Evolutionary conservation across 2,329 filamentous ascomycete genomes (phyloP), one percentile per base, ranked within the genome.

Genomic region (Apiospora arundinis): DNA sequence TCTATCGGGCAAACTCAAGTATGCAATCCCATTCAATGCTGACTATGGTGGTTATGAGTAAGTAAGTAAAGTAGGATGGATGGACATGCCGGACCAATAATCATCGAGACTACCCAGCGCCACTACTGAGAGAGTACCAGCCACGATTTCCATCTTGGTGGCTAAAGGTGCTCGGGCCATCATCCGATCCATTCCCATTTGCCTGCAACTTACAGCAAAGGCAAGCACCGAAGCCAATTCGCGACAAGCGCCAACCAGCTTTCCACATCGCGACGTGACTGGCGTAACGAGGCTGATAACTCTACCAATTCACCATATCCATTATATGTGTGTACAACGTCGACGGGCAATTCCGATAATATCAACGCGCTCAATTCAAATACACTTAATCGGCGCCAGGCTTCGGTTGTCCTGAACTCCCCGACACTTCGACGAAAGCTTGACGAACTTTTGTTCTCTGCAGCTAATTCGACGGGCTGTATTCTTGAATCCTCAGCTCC

Each of bases 161-260:
- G 56, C 32, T 63, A 18, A 18, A 11, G 18, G 37, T 21, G 56
- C 56, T 23, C 32, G 8, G 56, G 14, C 21, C 56, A 23, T n/a
- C 2, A 2, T 3, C 18, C n/a, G 56, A 4, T 37, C 56, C 1
- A 21, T 63, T 40, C 56, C 32, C 7, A 40, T 2, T 28, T 49
- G n/a, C 23, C 28, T 16, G 23, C n/a, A 23, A 23, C 52, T 60
- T 21, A 21, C 25, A 60, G 52, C 52, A 60, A 60, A 32, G 52
- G 52, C 52, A 56, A 56, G 25, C 52, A 60, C 25, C 52, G 32
- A 18, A 60, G 21, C 56, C 56, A 63, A 63, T n/a, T 63, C 56
- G 56, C 56, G 56, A 23, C 56, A 63, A 63, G 56, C 56, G 56
- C 56, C 56, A 63, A 40, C 56, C 56, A 23, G 56, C 56, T 63